Base-by-base conservation (phyloP, 805 yeast species). In the Cyberlindnera xishuangbannaensis region DNA sequence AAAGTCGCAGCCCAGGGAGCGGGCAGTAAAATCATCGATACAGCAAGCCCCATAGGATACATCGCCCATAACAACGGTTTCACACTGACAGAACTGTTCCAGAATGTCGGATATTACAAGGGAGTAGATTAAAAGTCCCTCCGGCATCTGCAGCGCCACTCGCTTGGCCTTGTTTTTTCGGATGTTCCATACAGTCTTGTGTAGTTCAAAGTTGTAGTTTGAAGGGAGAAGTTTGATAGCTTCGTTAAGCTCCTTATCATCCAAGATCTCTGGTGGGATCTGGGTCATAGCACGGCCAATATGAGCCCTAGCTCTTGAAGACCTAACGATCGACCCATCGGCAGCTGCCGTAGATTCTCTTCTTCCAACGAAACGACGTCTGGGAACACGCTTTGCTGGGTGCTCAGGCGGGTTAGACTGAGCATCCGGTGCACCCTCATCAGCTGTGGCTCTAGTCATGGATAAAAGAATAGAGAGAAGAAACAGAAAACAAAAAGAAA, bases 21-120 rank as follows among this genome's bases (percentile, higher is more conserved):
- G 67, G 2, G 98, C 98, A 0, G 98, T 88, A 54, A 69, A 92
- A 53, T 92, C 98, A 56, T 92, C 98, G 28, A 92, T 87, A 61
- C 98, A 92, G 56, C 98, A 92, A 0, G 98, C 98, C 27, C 98
- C 98, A 52, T 92, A 92, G 0, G 97, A 85, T 0, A 92, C 98
- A 57, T 92, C 98, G 2, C 98, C 98, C 98, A 92, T 92, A 3
- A 90, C 92, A 2, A 92, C 66, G 0, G 88, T 83, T 51, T 88
- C 95, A 33, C 82, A 86, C 3, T 64, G 59, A 55, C 97, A 88
- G 48, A 92, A 90, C 57, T 88, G 95, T 51, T 86, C 95, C 22
- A 92, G 55, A 16, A 92, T 90, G 59, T 92, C 98, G 4, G 95
- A 72, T n/a, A 92, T 75, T 24, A 92, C 72, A 40, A 95, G 68